These are phyloP conservation scores for Clitocybe nebularis DNA, from an alignment of 1,284 basidiomycete genomes.

Conservation along the genomic window DNA sequence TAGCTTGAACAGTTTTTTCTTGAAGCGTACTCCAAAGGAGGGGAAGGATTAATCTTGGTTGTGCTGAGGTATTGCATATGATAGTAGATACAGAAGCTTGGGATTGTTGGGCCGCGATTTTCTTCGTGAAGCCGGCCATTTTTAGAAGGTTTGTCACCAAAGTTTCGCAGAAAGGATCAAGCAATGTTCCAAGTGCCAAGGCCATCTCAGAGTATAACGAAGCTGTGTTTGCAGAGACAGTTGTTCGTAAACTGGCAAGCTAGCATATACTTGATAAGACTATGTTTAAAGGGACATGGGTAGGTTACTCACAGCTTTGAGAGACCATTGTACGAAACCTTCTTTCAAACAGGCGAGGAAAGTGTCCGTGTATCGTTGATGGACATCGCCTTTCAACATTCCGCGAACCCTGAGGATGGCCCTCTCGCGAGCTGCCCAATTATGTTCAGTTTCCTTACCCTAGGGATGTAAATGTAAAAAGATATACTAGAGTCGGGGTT, in stretches of 20 bases:
- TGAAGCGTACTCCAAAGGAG: constrained; percentile 72
- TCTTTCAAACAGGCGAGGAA: constrained; percentile 77
- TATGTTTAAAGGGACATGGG: not conserved
- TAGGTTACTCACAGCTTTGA: constrained; percentile 71
- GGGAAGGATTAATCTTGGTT: constrained; percentile 68
- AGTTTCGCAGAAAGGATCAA: constrained; percentile 78
- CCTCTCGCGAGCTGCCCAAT: constrained; percentile 87
- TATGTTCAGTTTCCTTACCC: constrained; percentile 96
- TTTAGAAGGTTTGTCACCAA: constrained; percentile 75
- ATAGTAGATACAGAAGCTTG: constrained; percentile 72
- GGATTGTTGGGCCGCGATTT: constrained; percentile 84
- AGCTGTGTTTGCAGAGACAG: constrained; percentile 81
- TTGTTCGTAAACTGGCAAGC: constrained; percentile 89
- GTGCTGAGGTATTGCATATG: constrained; percentile 68
- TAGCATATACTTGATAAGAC: constrained; percentile 27
- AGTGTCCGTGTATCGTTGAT: constrained; percentile 66
- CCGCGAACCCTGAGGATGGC: constrained; percentile 81
- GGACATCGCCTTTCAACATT: constrained; percentile 85
- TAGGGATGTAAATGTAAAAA: constrained; percentile 25
- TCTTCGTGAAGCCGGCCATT: constrained; percentile 95
- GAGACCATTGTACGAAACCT: constrained; percentile 76
- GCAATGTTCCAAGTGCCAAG: constrained; percentile 57
- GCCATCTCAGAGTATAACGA: constrained; percentile 79
- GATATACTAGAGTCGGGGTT: constrained; percentile 34
- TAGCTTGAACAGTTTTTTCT: constrained; percentile 82